phyloP scores from a whole-genome alignment of 1,139 yeast genomes.

The Geotrichum citri-aurantii region DNA sequence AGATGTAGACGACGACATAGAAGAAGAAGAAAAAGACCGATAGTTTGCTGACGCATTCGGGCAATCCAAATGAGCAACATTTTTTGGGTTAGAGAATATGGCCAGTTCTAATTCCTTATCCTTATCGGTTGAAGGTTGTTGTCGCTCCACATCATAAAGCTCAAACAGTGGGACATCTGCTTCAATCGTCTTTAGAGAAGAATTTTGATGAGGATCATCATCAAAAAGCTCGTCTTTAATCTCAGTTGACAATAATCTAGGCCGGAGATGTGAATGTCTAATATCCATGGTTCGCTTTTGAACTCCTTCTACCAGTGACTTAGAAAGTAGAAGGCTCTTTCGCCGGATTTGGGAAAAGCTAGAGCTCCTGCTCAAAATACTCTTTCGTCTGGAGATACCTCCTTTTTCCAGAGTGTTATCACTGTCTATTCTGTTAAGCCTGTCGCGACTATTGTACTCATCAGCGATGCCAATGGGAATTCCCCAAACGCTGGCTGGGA shows the following conservation, averaged over 20 bases:
- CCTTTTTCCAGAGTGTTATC: background rate
- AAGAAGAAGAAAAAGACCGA: conserved; percentile 4
- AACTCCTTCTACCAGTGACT: conserved; percentile 37
- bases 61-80: background rate
- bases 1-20: conserved; percentile 1
- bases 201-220: background rate
- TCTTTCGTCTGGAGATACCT: background rate
- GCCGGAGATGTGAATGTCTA: conserved; percentile 68
- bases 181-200: background rate
- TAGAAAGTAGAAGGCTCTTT: conserved; percentile 27
- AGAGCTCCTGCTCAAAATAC: background rate
- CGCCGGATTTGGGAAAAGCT: background rate
- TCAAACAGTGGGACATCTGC: background rate
- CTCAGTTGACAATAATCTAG: conserved; percentile 72
- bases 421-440: background rate
- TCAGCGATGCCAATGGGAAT: conserved; percentile 60
- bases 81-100: background rate
- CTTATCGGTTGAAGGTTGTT: background rate
- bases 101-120: background rate
- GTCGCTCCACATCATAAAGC: background rate
- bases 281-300: conserved; percentile 43
- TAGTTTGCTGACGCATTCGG: background rate
- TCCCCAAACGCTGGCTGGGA: conserved; percentile 53
- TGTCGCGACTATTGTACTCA: conserved; percentile 15
- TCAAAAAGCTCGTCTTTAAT: conserved; percentile 49